Evolutionary conservation across 2,329 filamentous ascomycete species (phyloP).

Genomic region (Fusarium chaquense): DNA sequence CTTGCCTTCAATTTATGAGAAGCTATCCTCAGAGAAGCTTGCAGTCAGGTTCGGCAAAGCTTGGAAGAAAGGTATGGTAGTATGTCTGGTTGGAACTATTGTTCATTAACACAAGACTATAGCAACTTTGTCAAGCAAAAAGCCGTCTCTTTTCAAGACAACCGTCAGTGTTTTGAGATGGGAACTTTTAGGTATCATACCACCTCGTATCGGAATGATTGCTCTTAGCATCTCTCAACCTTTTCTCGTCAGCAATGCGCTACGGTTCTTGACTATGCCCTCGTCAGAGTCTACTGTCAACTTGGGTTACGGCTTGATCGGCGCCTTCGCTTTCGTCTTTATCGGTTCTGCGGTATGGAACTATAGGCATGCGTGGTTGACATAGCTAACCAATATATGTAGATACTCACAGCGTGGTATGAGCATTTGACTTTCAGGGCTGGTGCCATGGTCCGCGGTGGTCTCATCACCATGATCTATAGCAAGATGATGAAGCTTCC

Average conservation of each 20-base stretch:
- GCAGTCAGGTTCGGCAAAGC: slow-evolving; percentile 36
- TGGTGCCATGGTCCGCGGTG: slow-evolving; percentile 49
- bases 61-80: slow-evolving; percentile 44
- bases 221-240: slow-evolving; percentile 50
- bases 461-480: slow-evolving; percentile 50
- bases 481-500: slow-evolving; percentile 49
- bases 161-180: slow-evolving; percentile 45
- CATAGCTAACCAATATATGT: not conserved
- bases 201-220: slow-evolving; percentile 47
- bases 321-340: slow-evolving; percentile 51
- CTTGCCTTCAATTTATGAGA: slow-evolving; percentile 49
- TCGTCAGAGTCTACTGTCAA: slow-evolving; percentile 43
- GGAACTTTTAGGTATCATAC: slow-evolving; percentile 49
- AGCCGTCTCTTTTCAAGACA: slow-evolving; percentile 47
- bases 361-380: fast-evolving
- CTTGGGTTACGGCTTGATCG: slow-evolving; percentile 50
- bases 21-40: slow-evolving; percentile 48
- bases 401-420: slow-evolving; percentile 49
- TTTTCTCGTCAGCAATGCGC: slow-evolving; percentile 47
- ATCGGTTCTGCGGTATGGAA: slow-evolving; percentile 47
- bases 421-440: slow-evolving; percentile 51
- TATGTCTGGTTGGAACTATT: fast-evolving
- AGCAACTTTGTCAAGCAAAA: slow-evolving; percentile 34
- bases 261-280: slow-evolving; percentile 47
- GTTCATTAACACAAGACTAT: slow-evolving; percentile 4